phyloP scores from a whole-genome alignment of 1,284 basidiomycete genomes.

The Cutaneotrichosporon sp. region DNA sequence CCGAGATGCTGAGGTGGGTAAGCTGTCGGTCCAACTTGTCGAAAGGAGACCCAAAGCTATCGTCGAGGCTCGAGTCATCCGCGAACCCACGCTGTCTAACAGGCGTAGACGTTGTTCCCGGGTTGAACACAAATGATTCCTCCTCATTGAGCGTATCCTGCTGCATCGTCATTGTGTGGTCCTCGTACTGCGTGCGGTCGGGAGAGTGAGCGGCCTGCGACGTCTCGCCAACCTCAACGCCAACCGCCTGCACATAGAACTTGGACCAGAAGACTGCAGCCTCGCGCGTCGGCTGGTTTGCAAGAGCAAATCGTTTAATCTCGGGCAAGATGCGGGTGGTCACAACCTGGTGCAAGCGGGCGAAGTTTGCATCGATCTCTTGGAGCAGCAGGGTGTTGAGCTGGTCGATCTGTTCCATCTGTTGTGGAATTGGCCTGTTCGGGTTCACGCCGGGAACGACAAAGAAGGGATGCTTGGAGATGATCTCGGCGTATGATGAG shows the following conservation, averaged over 20 bases:
- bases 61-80: constrained; percentile 56
- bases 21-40: constrained; percentile 65
- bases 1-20: constrained; percentile 42
- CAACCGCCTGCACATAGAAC: constrained; percentile 64
- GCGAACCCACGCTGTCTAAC: no score
- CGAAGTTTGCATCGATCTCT: constrained; percentile 91
- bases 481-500: constrained; percentile 12
- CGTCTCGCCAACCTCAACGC: constrained; percentile 11
- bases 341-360: constrained; percentile 80
- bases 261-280: constrained; percentile 95
- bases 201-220: background rate
- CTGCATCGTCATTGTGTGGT: constrained; percentile 30
- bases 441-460: constrained; percentile 69
- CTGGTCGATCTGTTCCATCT: constrained; percentile 89
- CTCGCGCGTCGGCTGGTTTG: constrained; percentile 78
- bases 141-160: constrained; percentile 14
- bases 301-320: constrained; percentile 79
- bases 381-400: constrained; percentile 73
- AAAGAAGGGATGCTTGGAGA: constrained; percentile 43
- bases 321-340: constrained; percentile 75
- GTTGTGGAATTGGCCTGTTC: constrained; percentile 62
- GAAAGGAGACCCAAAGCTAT: constrained; percentile 69
- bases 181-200: constrained; percentile 25
- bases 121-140: constrained; percentile 34
- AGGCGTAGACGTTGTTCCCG: constrained; percentile 38